A percentile compares a stretch with the other conserved stretches of the same genome.
Conservation (phyloP, 2,329 filamentous ascomycete genomes). For the Ceratocystis harringtonii region DNA sequence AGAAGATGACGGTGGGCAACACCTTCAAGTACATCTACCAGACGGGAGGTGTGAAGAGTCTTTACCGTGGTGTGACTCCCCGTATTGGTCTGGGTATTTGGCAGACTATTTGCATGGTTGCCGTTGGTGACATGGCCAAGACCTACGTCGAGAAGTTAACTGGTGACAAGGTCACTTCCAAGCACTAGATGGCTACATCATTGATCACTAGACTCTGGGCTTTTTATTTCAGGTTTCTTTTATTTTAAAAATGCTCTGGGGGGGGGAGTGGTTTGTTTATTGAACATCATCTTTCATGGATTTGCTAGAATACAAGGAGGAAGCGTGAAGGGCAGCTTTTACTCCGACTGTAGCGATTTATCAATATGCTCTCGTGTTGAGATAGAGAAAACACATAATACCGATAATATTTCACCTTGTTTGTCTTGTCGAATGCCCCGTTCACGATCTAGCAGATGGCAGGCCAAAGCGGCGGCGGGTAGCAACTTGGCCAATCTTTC, state of each 20-base stretch:
- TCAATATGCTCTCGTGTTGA: not conserved
- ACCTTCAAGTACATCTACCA: constrained; percentile 76
- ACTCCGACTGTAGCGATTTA: not conserved
- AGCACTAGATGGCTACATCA: constrained; percentile 37
- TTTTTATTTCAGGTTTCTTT: not conserved
- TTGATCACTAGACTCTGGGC: not conserved
- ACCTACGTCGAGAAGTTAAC: constrained; percentile 52
- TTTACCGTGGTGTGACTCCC: constrained; percentile 91
- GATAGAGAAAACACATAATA: not conserved
- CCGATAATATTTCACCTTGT: not conserved
- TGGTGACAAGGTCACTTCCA: constrained; percentile 47
- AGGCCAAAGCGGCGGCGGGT: too few species aligned
- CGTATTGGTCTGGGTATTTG: constrained; percentile 91
- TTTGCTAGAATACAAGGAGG: not conserved
- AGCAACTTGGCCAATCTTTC: too few species aligned
- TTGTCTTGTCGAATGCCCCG: not conserved
- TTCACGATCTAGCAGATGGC: too few species aligned
- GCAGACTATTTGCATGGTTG: constrained; percentile 99
- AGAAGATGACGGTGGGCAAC: constrained; percentile 96
- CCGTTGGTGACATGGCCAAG: constrained; percentile 85
- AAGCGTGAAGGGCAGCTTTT: not conserved
- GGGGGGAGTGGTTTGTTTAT: not conserved
- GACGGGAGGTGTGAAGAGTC: constrained; percentile 73
- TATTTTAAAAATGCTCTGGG: not conserved
- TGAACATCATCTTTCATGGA: not conserved